A percentile compares a stretch with the other conserved stretches of the same genome.
Evolutionary conservation across 2,329 filamentous ascomycete species (phyloP).

Genomic region (Cordyceps pruinosa): DNA sequence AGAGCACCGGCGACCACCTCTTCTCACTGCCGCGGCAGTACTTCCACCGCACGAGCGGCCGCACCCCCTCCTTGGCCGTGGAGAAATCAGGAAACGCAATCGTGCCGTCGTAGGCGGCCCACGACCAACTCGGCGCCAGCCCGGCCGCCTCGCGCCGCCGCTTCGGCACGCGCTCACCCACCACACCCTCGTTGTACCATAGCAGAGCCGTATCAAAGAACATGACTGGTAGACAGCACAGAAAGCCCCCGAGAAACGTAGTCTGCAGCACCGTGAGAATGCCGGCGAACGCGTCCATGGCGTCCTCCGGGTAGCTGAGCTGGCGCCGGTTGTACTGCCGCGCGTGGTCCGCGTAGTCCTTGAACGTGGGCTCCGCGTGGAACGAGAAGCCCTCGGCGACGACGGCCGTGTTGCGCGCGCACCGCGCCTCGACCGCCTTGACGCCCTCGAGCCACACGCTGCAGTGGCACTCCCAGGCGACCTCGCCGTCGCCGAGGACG

Average conservation of each 20-base stretch:
- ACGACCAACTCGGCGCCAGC: neutral
- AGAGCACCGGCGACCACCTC: neutral
- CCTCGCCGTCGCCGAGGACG: neutral
- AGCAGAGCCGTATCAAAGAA: slow-evolving; percentile 12
- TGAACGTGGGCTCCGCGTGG: neutral
- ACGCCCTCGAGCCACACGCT: slow-evolving; percentile 13
- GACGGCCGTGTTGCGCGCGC: slow-evolving; percentile 9
- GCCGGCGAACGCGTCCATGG: slow-evolving; percentile 10
- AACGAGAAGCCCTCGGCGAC: slow-evolving; percentile 4
- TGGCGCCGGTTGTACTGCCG: slow-evolving; percentile 9
- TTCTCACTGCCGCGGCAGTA: slow-evolving; percentile 3
- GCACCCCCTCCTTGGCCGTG: slow-evolving; percentile 2
- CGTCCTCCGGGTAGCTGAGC: slow-evolving; percentile 10
- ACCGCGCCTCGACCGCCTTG: slow-evolving; percentile 3
- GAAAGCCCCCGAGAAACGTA: slow-evolving; percentile 9
- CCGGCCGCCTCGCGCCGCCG: neutral
- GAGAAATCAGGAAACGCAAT: slow-evolving; percentile 8
- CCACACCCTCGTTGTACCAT: slow-evolving; percentile 10
- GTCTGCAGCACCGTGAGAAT: slow-evolving; percentile 11
- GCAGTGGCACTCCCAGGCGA: slow-evolving; percentile 13
- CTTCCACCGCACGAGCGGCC: slow-evolving; percentile 10
- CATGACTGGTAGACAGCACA: slow-evolving; percentile 13
- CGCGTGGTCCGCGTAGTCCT: slow-evolving; percentile 3
- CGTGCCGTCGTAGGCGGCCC: slow-evolving; percentile 4
- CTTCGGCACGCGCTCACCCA: neutral